phyloP scores from a whole-genome alignment of 1,284 basidiomycete genomes.

The Tausonia pullulans region DNA sequence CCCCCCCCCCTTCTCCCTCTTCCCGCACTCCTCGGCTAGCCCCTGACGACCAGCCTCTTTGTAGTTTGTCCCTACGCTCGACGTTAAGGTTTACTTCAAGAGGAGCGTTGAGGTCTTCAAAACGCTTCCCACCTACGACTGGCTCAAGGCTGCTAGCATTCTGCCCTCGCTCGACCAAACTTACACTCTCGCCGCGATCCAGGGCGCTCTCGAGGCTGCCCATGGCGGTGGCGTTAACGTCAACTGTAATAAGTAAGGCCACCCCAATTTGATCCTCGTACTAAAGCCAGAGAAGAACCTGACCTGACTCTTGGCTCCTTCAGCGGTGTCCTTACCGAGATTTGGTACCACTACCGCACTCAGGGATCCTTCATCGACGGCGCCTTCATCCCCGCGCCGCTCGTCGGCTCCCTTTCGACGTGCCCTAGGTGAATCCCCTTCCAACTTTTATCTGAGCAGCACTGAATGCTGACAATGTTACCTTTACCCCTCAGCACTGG shows the following conservation, averaged over 20 bases:
- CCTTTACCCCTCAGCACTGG: not conserved
- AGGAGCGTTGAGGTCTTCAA: slow-evolving; percentile 42
- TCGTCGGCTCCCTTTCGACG: slow-evolving; percentile 18
- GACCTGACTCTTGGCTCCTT: slow-evolving; percentile 26
- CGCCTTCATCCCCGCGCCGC: slow-evolving; percentile 16
- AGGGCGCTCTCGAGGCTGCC: slow-evolving; percentile 47
- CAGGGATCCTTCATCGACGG: slow-evolving; percentile 15
- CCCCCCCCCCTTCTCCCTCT: too few species aligned
- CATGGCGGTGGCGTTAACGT: slow-evolving; percentile 52
- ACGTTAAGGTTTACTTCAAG: not conserved
- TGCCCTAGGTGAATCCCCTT: slow-evolving; percentile 15
- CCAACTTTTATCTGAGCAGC: too few species aligned
- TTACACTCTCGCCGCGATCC: slow-evolving; percentile 48
- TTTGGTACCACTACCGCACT: slow-evolving; percentile 18
- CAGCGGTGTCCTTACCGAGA: slow-evolving; percentile 46
- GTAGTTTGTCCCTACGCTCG: not conserved
- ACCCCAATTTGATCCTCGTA: too few species aligned
- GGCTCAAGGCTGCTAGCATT: slow-evolving; percentile 58
- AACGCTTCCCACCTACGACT: slow-evolving; percentile 59
- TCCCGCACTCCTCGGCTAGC: too few species aligned
- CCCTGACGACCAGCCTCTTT: too few species aligned
- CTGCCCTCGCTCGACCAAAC: slow-evolving; percentile 49
- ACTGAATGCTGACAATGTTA: too few species aligned
- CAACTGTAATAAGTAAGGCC: slow-evolving; percentile 24
- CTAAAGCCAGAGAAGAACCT: too few species aligned